Evolutionary conservation across 805 yeast species (phyloP), one percentile per base, ranked within the genome.

Genomic region (Sugiyamaella chiloensis): DNA sequence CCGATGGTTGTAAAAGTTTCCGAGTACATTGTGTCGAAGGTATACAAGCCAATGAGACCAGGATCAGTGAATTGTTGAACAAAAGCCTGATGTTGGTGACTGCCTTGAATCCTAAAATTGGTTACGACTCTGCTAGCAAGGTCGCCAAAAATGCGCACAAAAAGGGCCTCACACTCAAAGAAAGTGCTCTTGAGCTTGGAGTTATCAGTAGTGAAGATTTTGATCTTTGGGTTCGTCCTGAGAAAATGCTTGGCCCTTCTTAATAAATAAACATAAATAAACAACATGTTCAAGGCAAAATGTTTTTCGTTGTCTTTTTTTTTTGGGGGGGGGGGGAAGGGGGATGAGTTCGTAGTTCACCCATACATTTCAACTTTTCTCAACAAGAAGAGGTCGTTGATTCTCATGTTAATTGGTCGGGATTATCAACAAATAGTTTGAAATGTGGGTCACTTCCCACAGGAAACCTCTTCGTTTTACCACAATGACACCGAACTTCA

Each of bases 111-210:
- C 97, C 99, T 63, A 89, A 91, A 83, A 93, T 93, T 61, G 99
- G 99, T 63, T 93, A 93, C 74, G 99, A 93, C 66, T 79, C 83
- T 60, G 98, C 99, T 50, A 88, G 97, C 51, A 90, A 91, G 81
- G 91, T 89, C 46, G 99, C 99, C 60, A 93, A 93, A 79, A 87
- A 93, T 67, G 99, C 99, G 42, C 98, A 93, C 81, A 85, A 90
- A 76, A 89, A 93, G 78, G 96, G 97, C 23, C 77, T 91, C 62
- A 93, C 99, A 40, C 80, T 93, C 72, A 93, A 93, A 75, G 86
- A 89, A 71, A 82, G 95, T 54, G 96, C 97, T 52, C 74, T 93
- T 60, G 96, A 93, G 73, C 81, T 93, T 62, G 88, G 87, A 52
- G 91, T 83, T 45, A 77, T 93, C 64, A 76, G 82, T 50, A 81